Evolutionary conservation across 2,329 filamentous ascomycete genomes (phyloP).

Genomic region (Microascus cirrosus): DNA sequence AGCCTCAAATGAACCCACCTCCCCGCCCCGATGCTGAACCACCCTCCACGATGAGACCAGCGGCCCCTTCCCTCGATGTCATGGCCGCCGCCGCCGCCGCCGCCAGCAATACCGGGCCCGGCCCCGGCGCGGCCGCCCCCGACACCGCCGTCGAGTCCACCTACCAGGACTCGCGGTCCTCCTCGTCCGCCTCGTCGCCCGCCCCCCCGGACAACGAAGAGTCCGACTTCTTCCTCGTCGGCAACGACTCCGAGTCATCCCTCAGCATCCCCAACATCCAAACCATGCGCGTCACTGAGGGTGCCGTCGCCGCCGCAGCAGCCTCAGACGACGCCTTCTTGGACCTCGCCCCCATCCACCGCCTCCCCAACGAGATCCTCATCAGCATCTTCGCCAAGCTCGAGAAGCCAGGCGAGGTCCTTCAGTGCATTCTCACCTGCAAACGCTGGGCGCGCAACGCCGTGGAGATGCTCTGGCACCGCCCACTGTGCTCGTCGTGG

Average conservation of each 20-base stretch:
- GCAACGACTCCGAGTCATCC: constrained; percentile 90
- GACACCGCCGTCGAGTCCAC: constrained; percentile 5
- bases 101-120: constrained; percentile 6
- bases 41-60: constrained; percentile 7
- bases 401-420: constrained; percentile 61
- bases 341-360: constrained; percentile 68
- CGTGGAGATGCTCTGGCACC: constrained; percentile 89
- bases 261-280: constrained; percentile 69
- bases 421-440: constrained; percentile 87
- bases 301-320: constrained; percentile 15
- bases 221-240: constrained; percentile 81
- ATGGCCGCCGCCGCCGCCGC: constrained; percentile 11
- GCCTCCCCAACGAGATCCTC: constrained; percentile 86
- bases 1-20: not conserved
- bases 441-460: constrained; percentile 87
- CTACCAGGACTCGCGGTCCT: constrained; percentile 40
- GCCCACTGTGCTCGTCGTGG: constrained; percentile 85
- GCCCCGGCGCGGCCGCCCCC: constrained; percentile 13
- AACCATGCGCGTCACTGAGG: constrained; percentile 49
- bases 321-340: constrained; percentile 40
- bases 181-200: constrained; percentile 65
- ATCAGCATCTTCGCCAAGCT: constrained; percentile 88
- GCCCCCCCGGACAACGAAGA: constrained; percentile 72
- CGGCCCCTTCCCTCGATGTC: constrained; percentile 15
- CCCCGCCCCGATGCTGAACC: not conserved